Evolutionary conservation across 2,329 filamentous ascomycete genomes (phyloP), one percentile per base, ranked within the genome.

Genomic region (Alternaria longipes): DNA sequence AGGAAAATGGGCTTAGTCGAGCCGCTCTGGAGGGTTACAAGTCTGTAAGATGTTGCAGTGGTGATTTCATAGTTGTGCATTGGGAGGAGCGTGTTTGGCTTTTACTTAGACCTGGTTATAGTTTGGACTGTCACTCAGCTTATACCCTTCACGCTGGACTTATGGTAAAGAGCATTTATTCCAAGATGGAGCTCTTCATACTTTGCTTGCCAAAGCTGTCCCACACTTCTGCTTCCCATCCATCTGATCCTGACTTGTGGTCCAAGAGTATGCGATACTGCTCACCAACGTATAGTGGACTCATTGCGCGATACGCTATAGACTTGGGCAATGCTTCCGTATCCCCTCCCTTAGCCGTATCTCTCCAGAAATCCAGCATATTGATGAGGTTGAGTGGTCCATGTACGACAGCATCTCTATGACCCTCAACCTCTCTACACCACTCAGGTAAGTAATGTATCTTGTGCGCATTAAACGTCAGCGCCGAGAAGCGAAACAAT

Each of bases 391-490:
- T 89, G 56, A 99, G 81, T 1, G 95, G 94, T 0, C 95, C 95
- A 73, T 98, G 95, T 54, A 98, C 91, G 8, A 99, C 85, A 26
- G 92, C 82, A 62, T 89, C 86, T 3, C 85, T 84, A 76, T 96
- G 89, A 4, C 91, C 91, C 78, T 98, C 95, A 5, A 89, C 82
- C 11, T 86, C 80, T 28, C 85, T 84, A 58, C 90, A 90, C 81
- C 92, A 97, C 51, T 84, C 75, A 1, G 85, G 86, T 74, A 97
- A 91, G 22, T 96, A 85, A 79, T 99, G 95, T 69, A 99, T 98
- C 24, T 87, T 85, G 78, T 99, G 95, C 1, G 92, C 93, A 79
- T 99, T 99, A 82, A 93, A 95, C 2, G 92, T 94, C 46, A 99
- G 85, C 7, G 94, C 94, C 18, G 91, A 94, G 83, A 96, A 99